phyloP scores from a whole-genome alignment of 2,329 filamentous ascomycete genomes.

The Pseudogymnoascus sp. region DNA sequence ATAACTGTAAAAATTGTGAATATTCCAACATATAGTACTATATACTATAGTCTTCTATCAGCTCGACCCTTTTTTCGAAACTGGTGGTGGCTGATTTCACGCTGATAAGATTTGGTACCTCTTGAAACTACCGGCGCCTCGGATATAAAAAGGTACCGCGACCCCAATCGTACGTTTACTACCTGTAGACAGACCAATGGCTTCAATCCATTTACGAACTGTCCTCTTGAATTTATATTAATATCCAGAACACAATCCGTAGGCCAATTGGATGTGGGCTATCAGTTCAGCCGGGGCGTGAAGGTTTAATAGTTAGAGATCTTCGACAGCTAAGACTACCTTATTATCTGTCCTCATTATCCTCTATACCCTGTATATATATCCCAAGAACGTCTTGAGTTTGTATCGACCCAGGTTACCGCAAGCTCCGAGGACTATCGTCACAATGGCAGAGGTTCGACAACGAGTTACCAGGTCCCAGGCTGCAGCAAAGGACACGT shows the following conservation, averaged over 20 bases:
- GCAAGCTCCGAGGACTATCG: background rate
- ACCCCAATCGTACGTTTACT: background rate
- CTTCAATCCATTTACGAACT: background rate
- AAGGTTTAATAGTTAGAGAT: background rate
- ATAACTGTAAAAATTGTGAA: background rate
- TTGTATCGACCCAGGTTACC: background rate
- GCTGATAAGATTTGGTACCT: background rate
- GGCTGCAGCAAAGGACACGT: slow-evolving; percentile 5
- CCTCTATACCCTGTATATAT: background rate
- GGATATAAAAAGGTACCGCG: background rate
- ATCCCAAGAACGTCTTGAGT: background rate
- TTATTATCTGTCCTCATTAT: slow-evolving; percentile 6
- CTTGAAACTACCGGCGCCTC: background rate
- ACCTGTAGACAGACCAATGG: background rate
- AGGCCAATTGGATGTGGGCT: background rate
- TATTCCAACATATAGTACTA: too few species aligned
- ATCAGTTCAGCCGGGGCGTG: background rate
- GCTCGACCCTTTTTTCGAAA: background rate
- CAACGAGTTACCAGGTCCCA: slow-evolving; percentile 13
- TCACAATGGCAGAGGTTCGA: slow-evolving; percentile 17
- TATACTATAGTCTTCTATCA: too few species aligned
- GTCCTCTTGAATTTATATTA: slow-evolving; percentile 2
- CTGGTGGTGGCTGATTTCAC: background rate
- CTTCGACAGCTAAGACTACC: background rate
- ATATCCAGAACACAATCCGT: background rate